A percentile compares a stretch with the other conserved stretches of the same genome.
phyloP scores from a whole-genome alignment of 177 flowering plant species.

The Telopea speciosissima region DNA sequence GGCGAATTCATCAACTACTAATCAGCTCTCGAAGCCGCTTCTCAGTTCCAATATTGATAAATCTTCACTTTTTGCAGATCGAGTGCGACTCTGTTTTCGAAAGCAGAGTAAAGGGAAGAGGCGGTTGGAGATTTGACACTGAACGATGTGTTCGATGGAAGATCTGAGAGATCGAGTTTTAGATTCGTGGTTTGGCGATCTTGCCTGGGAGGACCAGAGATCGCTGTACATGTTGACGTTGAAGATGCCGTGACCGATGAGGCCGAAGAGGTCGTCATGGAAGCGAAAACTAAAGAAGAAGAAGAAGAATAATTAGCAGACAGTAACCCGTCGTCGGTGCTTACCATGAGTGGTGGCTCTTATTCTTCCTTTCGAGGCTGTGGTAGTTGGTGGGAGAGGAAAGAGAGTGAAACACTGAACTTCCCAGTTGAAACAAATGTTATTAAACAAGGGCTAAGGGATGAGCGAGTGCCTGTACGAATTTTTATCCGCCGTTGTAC shows the following conservation, averaged over 20 bases:
- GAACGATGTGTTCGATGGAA: conserved; percentile 29
- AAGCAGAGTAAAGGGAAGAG: conserved; percentile 19
- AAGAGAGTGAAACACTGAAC: no score
- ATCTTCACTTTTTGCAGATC: conserved; percentile 37
- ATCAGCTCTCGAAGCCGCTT: conserved; percentile 20
- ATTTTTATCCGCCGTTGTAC: no score
- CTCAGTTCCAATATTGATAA: conserved; percentile 33
- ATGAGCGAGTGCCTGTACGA: no score
- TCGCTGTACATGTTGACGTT: conserved; percentile 36
- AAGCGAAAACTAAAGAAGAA: conserved; percentile 19
- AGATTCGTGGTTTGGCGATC: conserved; percentile 41
- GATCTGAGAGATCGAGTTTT: conserved; percentile 35
- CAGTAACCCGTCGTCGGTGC: no score
- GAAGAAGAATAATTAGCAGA: no score
- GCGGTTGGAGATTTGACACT: conserved; percentile 18
- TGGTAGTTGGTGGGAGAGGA: no score
- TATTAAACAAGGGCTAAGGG: no score
- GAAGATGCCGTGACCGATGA: conserved; percentile 53
- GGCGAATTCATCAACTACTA: conserved; percentile 21
- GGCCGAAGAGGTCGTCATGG: conserved; percentile 26
- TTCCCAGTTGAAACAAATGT: no score
- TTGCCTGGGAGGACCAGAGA: conserved; percentile 41
- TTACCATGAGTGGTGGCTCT: no score
- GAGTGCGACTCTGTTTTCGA: conserved; percentile 10
- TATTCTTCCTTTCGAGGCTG: no score